Base-by-base conservation (phyloP, 352 stramenopile genomes). In the Saprolegnia diclina region DNA sequence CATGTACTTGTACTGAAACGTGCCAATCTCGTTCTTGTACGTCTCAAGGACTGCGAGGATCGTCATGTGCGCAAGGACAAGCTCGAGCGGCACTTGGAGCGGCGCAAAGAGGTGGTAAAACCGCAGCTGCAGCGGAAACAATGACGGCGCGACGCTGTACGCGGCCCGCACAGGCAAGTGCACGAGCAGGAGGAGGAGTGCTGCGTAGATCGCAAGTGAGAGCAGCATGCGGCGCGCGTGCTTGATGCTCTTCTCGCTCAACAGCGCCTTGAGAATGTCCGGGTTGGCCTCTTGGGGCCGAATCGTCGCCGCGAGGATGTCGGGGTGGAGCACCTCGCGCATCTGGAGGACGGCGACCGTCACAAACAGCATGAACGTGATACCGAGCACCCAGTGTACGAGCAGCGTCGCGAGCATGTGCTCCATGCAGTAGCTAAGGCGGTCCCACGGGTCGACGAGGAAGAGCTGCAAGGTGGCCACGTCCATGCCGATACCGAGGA, bases 291-390 rank as follows among this genome's bases (percentile, higher is more conserved):
- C 95, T 81, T 99, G 96, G 6, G 87, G 87, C n/a, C 87, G 86
- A 80, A 94, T 93, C 16, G 88, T 76, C 65, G 90, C 92, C 35
- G 86, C 84, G 18, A 97, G 61, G 13, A 97, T 85, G 71, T 98
- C 93, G 10, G 95, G 95, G 67, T 99, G 95, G 18, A 94, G 79
- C 37, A 98, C 93, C 78, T 99, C 95, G 22, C 95, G 87, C 38
- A 98, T 76, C 75, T 98, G 93, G 14, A 98, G 77, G 16, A 98
- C 89, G 16, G 92, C 97, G 1, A 99, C 95, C 0, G 96, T 99
- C 44, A 98, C 94, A 52, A 98, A 91, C 13, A 99, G 83, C 96
- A 99, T 99, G 71, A 98, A 98, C 5, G 90, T 98, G 66, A 99
- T 99, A 32, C 95, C 96, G 35, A 96, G 79, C 7, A 99, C 95